A percentile compares a stretch with the other conserved stretches of the same genome.
Conservation (phyloP, 495 filamentous ascomycete genomes). For the Poronia punctata region DNA sequence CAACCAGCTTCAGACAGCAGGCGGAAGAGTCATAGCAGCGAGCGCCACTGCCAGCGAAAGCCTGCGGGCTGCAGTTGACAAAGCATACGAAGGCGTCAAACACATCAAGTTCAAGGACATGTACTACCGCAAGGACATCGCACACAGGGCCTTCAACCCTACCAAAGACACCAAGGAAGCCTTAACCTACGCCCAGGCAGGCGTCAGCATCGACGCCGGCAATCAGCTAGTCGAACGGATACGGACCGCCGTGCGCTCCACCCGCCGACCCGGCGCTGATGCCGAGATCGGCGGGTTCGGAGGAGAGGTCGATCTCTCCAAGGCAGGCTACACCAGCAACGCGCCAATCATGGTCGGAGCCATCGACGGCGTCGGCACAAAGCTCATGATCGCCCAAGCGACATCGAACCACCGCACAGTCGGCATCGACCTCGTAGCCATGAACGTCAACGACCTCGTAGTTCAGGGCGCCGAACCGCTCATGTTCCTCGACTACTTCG, state of each 20-base stretch:
- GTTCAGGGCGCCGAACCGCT: slow-evolving; percentile 91
- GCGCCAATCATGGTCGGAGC: slow-evolving; percentile 78
- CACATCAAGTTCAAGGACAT: slow-evolving; percentile 81
- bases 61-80: slow-evolving; percentile 72
- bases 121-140: slow-evolving; percentile 92
- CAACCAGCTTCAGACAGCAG: slow-evolving; percentile 62
- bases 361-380: slow-evolving; percentile 95
- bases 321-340: slow-evolving; percentile 60
- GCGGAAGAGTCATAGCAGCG: slow-evolving; percentile 86
- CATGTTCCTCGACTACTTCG: slow-evolving; percentile 95
- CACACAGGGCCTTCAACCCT: slow-evolving; percentile 57
- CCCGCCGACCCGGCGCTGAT: slow-evolving; percentile 74
- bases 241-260: slow-evolving; percentile 73
- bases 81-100: slow-evolving; percentile 73
- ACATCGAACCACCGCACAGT: slow-evolving; percentile 87
- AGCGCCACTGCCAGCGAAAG: slow-evolving; percentile 64
- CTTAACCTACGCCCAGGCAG: slow-evolving; percentile 88
- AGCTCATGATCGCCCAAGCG: slow-evolving; percentile 87
- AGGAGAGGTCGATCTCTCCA: slow-evolving; percentile 73
- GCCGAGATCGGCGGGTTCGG: slow-evolving; percentile 94
- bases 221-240: slow-evolving; percentile 87
- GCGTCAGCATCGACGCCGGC: slow-evolving; percentile 86
- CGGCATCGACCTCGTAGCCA: slow-evolving; percentile 92
- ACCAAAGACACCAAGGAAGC: slow-evolving; percentile 37
- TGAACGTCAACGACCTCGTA: slow-evolving; percentile 97